Base-by-base conservation (phyloP, 1,139 yeast species). In the Diutina pseudorugosa region DNA sequence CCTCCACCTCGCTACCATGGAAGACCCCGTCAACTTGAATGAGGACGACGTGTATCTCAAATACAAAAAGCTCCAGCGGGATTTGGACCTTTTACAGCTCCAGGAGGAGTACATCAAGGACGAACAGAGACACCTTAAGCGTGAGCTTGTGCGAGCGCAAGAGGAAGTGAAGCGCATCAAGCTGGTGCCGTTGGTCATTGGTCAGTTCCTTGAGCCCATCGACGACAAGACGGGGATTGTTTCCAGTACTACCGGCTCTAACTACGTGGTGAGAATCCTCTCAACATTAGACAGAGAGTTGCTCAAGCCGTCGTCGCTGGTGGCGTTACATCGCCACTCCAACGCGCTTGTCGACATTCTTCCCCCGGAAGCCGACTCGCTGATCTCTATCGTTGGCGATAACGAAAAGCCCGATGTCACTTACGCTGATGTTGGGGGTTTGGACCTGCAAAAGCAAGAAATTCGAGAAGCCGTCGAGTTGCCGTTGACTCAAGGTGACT, bases 361-460 rank as follows among this genome's bases (percentile, higher is more conserved):
- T 63, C 98, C 98, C 30, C 98, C 98, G 40, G 98, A 94, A 75
- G 98, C 98, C 0, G 99, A 94, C 65, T 90, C 98, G 1, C 84
- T 95, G 48, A 93, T 94, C 59, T 85, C 98, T 43, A 90, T 94
- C 67, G 87, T 94, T 62, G 94, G 96, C 45, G 95, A 91, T 47
- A 88, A 89, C 62, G 95, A 94, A 68, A 87, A 86, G 63, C 96
- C 96, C 16, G 95, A 88, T 64, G 91, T 86, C 47, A 79, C 90
- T 6, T 86, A 86, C 61, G 89, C 90, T 48, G 98, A 94, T 68
- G 97, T 94, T 53, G 99, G 99, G 69, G 99, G 98, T 50, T 77
- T 94, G 65, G 99, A 94, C 68, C 91, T 91, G 95, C 99, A 94
- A 69, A 94, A 93, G 62, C 98, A 94, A 69, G 99, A 94, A 71